These are phyloP conservation scores for Calocera cornea DNA, from an alignment of 768 basidiomycete genomes.

Conservation along the genomic window DNA sequence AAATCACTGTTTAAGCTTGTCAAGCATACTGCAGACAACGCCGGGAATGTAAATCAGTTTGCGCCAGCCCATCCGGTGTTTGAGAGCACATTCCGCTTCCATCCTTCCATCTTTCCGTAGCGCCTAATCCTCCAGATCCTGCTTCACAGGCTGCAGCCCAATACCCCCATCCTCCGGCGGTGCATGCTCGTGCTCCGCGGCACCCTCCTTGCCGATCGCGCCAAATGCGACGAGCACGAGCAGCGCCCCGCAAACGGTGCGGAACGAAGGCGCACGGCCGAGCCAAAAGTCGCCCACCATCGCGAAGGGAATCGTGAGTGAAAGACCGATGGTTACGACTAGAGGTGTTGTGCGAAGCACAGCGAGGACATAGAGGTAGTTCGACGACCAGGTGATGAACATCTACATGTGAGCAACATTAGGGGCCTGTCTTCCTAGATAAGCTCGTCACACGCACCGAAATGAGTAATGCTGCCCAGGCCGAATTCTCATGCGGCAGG, in stretches of 20 bases:
- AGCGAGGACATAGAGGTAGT: constrained; percentile 74
- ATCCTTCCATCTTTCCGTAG: neutral
- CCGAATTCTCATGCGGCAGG: constrained; percentile 41
- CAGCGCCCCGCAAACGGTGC: constrained; percentile 59
- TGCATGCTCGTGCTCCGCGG: neutral
- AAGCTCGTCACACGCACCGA: constrained; percentile 33
- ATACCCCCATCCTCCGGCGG: neutral
- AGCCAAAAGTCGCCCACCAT: constrained; percentile 67
- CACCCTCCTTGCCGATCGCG: constrained; percentile 37
- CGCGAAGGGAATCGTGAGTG: constrained; percentile 85
- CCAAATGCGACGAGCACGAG: constrained; percentile 68
- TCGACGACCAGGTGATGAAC: constrained; percentile 68
- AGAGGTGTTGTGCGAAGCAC: constrained; percentile 96
- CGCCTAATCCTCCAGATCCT: neutral
- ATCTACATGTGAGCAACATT: constrained; percentile 35
- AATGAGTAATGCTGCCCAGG: constrained; percentile 37
- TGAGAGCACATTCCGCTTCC: too few relatives aligned
- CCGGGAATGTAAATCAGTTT: too few relatives aligned
- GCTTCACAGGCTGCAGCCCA: neutral
- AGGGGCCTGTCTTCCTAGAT: neutral
- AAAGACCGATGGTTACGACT: constrained; percentile 84
- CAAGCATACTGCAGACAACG: too few relatives aligned
- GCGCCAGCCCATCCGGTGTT: too few relatives aligned
- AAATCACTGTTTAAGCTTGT: too few relatives aligned
- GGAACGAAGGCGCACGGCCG: constrained; percentile 38